Percentiles rank a stretch among this genome's conserved stretches.
Conservation (phyloP, 176 grass and related monocot species). For the Carex kokanica region DNA sequence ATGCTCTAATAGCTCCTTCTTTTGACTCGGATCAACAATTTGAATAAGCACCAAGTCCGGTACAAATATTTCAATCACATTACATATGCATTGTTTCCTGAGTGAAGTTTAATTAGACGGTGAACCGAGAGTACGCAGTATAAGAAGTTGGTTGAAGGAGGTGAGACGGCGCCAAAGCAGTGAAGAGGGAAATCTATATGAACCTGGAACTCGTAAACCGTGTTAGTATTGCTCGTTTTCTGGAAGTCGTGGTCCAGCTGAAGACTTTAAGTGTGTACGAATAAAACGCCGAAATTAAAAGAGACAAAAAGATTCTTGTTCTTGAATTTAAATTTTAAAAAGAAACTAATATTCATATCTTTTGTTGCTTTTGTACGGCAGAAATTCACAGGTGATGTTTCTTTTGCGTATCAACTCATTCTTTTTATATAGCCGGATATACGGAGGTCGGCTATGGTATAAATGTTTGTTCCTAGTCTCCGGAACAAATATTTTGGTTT, state of each 20-base stretch:
- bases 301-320: not conserved
- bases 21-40: no score
- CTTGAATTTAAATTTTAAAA: not conserved
- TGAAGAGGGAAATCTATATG: not conserved
- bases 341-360: not conserved
- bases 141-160: not conserved
- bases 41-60: no score
- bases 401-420: not conserved
- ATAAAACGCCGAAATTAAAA: not conserved
- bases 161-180: slow-evolving; percentile 27
- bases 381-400: not conserved
- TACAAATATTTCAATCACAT: not conserved
- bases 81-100: not conserved
- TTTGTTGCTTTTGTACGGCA: slow-evolving; percentile 12
- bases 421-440: no score
- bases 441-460: no score
- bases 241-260: no score
- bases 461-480: no score
- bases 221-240: no score
- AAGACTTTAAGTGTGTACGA: not conserved
- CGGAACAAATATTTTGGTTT: no score
- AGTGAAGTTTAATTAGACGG: not conserved
- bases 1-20: no score
- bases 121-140: not conserved
- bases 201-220: no score